Evolutionary conservation across 2,329 filamentous ascomycete genomes (phyloP).

Genomic region (Phymatotrichopsis omnivora): DNA sequence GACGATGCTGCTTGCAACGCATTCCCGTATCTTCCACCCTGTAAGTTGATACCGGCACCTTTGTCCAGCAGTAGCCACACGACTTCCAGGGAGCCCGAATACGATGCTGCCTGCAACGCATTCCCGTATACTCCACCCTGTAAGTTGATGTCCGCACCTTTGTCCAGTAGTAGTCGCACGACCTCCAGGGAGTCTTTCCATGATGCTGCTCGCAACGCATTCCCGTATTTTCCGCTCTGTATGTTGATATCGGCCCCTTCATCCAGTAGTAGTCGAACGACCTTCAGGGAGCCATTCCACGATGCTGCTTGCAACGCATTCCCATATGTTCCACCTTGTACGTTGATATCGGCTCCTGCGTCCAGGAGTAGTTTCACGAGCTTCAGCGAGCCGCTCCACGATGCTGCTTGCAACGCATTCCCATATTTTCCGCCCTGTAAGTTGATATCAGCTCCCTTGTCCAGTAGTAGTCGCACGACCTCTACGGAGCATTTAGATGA

Average conservation of each 20-base stretch:
- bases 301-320: slow-evolving; percentile 27
- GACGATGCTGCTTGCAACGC: slow-evolving; percentile 23
- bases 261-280: slow-evolving; percentile 24
- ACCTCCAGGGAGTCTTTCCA: slow-evolving; percentile 22
- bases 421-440: neutral
- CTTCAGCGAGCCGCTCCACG: slow-evolving; percentile 24
- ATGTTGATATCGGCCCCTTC: slow-evolving; percentile 21
- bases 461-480: slow-evolving; percentile 22
- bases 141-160: slow-evolving; percentile 23
- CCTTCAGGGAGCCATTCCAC: slow-evolving; percentile 11
- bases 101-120: slow-evolving; percentile 23
- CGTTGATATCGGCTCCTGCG: slow-evolving; percentile 22
- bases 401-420: slow-evolving; percentile 23
- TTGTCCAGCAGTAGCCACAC: slow-evolving; percentile 22
- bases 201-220: slow-evolving; percentile 20
- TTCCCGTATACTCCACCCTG: slow-evolving; percentile 20
- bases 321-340: slow-evolving; percentile 20
- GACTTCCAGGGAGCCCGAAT: slow-evolving; percentile 18
- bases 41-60: slow-evolving; percentile 21
- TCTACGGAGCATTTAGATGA: slow-evolving; percentile 11
- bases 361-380: slow-evolving; percentile 22
- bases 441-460: slow-evolving; percentile 21
- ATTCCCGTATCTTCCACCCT: slow-evolving; percentile 21
- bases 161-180: slow-evolving; percentile 22
- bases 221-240: slow-evolving; percentile 15